Base-by-base conservation (phyloP, 2,329 filamentous ascomycete genomes). In the Beauveria medogensis region DNA sequence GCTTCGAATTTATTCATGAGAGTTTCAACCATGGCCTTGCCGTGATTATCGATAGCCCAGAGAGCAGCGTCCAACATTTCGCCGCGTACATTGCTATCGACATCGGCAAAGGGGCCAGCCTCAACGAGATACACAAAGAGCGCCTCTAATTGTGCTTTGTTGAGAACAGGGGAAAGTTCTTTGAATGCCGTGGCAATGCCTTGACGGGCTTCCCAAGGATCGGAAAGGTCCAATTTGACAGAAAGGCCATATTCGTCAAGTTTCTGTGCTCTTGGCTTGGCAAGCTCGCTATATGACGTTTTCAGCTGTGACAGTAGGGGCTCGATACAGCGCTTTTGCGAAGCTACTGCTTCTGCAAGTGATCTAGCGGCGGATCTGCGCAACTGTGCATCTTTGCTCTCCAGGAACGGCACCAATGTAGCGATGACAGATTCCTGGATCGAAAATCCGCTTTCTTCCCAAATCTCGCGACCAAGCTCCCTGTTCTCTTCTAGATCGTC, bases 221-320 rank as follows among this genome's bases (percentile, higher is more conserved):
- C 94, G 5, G 89, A 83, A 12, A 92, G 78, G 66, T 97, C 91
- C 70, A 88, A 86, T 75, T 96, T 97, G 69, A 86, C 88, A 3
- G 91, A 90, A 90, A 99, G 96, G 59, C 95, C 94, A 70, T 91
- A 97, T 65, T 93, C 89, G 70, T 99, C 93, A 44, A 93, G 86
- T 68, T 93, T 87, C 12, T 92, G 91, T 52, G 89, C 84, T 62
- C 89, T 86, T 2, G 92, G 90, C 72, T 94, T 95, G 7, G 90
- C 88, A 65, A 93, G 83, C 64, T 92, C 86, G 50, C 81, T 74
- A 71, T 99, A 99, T 2, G 83, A 84, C 5, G 81, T 75, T 69
- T 91, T 81, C 24, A 99, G 78, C 59, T 81, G 80, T 48, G 80
- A 75, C 16, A 96, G 74, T 7, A 92, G 79, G 12, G 80, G 75